Evolutionary conservation across 176 grass and related monocot genomes (phyloP).

Genomic region (Carex pumila): DNA sequence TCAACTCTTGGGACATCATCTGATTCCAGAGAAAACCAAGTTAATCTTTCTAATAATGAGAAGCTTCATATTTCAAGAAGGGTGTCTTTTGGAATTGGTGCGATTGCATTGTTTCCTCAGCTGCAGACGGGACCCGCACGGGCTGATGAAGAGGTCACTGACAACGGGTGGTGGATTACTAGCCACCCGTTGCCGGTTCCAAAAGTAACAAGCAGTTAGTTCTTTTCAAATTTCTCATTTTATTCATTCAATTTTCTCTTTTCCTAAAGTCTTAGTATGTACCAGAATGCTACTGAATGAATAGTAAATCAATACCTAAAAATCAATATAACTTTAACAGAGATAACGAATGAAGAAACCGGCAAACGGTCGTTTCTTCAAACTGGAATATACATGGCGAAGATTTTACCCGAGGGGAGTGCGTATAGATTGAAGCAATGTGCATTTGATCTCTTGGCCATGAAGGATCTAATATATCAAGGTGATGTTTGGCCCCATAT

Average conservation of each 20-base stretch:
- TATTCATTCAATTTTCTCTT: background rate
- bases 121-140: background rate
- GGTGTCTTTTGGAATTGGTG: constrained; percentile 33
- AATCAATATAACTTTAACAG: constrained; percentile 17
- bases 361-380: constrained; percentile 60
- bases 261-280: too few relatives aligned
- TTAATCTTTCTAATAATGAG: background rate
- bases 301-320: background rate
- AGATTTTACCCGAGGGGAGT: constrained; percentile 43
- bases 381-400: constrained; percentile 66
- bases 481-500: constrained; percentile 62
- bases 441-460: constrained; percentile 81
- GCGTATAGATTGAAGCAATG: constrained; percentile 57
- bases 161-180: constrained; percentile 78
- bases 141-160: constrained; percentile 42
- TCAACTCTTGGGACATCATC: background rate
- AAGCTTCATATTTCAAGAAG: constrained; percentile 22
- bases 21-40: background rate
- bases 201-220: constrained; percentile 47
- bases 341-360: constrained; percentile 48
- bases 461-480: constrained; percentile 74
- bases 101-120: constrained; percentile 28
- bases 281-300: background rate
- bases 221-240: background rate
- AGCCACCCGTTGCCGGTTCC: constrained; percentile 55